Percentiles rank a stretch among this genome's conserved stretches.
These are phyloP conservation scores for Botrytis deweyae DNA, from an alignment of 2,329 filamentous ascomycete genomes.

Conservation along the genomic window DNA sequence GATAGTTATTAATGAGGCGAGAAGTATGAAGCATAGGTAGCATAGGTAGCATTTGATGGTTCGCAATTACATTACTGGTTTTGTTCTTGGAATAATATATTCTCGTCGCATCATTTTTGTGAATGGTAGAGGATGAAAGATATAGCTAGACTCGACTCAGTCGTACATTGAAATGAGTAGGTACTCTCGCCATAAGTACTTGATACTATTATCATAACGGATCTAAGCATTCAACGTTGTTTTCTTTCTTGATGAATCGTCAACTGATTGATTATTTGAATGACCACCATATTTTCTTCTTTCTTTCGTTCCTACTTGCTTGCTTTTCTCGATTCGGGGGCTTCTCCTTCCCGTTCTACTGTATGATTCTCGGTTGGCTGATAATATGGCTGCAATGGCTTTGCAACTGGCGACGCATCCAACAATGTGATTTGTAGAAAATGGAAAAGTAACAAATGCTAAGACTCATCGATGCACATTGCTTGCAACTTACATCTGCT, in stretches of 20 bases:
- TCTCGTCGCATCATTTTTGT: neutral
- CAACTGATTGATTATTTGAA: neutral
- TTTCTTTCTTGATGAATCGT: neutral
- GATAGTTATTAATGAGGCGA: neutral
- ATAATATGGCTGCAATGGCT: neutral
- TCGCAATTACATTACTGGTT: neutral
- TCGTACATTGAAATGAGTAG: neutral
- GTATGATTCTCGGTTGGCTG: neutral
- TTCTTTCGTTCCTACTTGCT: neutral
- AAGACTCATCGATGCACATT: constrained; percentile 13
- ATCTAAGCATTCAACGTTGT: neutral
- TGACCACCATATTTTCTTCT: neutral
- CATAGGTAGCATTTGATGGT: neutral
- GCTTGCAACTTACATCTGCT: neutral
- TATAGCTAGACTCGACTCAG: neutral
- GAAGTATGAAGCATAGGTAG: neutral
- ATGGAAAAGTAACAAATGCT: neutral
- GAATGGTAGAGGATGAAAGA: neutral
- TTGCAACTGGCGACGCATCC: neutral
- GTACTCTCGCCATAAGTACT: neutral
- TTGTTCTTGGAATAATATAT: neutral
- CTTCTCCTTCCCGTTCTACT: neutral
- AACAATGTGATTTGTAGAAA: neutral
- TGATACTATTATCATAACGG: neutral
- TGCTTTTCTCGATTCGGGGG: neutral